Conservation (phyloP, 2,329 filamentous ascomycete species). For the Neoascochyta sp. region DNA sequence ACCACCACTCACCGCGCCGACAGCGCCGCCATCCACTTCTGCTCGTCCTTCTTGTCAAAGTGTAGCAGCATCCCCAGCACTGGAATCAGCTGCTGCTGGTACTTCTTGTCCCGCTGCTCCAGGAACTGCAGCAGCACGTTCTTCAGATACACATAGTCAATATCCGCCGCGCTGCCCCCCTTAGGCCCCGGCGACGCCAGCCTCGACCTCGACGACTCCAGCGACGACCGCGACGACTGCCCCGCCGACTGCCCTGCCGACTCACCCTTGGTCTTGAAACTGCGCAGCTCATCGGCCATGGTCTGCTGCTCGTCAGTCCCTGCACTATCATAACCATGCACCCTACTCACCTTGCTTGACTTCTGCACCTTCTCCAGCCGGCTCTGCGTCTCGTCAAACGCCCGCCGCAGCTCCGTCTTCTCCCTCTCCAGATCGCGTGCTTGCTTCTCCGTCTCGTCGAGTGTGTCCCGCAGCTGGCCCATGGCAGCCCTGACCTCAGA, state of each 20-base stretch:
- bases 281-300: slow-evolving; percentile 57
- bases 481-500: slow-evolving; percentile 74
- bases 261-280: slow-evolving; percentile 41
- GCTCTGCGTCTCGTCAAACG: slow-evolving; percentile 72
- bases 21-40: slow-evolving; percentile 81
- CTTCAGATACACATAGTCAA: slow-evolving; percentile 70
- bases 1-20: slow-evolving; percentile 40
- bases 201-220: slow-evolving; percentile 51
- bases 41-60: slow-evolving; percentile 76
- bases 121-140: slow-evolving; percentile 78
- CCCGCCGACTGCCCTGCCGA: slow-evolving; percentile 46
- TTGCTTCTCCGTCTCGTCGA: slow-evolving; percentile 85
- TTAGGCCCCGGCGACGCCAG: slow-evolving; percentile 49
- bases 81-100: slow-evolving; percentile 71
- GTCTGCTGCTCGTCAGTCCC: slow-evolving; percentile 33
- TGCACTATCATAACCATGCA: not conserved
- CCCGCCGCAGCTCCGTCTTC: slow-evolving; percentile 67
- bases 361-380: slow-evolving; percentile 78
- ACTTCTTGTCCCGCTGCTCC: slow-evolving; percentile 73
- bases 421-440: slow-evolving; percentile 80
- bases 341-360: slow-evolving; percentile 50
- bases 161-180: slow-evolving; percentile 26
- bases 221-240: slow-evolving; percentile 56
- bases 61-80: slow-evolving; percentile 72
- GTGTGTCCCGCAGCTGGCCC: slow-evolving; percentile 69